Conservation (phyloP, 192 early-diverging fungal genomes). For the Gigaspora rosea region DNA sequence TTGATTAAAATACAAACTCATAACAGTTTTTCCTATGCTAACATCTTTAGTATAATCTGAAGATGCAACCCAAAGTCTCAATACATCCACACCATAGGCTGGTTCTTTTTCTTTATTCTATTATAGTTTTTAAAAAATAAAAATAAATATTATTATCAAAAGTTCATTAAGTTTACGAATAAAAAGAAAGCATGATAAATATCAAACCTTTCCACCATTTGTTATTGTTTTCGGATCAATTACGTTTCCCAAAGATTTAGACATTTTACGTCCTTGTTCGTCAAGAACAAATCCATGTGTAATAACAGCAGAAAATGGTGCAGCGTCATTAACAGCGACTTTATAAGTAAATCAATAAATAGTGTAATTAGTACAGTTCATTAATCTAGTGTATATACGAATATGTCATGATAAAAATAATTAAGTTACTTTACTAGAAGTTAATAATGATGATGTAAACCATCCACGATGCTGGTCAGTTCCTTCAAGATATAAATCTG, state of each 20-base stretch:
- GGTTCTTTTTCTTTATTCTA: conserved; percentile 65
- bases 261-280: conserved; percentile 79
- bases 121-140: conserved; percentile 58
- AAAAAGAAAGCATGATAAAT: background rate
- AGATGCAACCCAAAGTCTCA: conserved; percentile 75
- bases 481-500: conserved; percentile 77
- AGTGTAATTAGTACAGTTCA: background rate
- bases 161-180: conserved; percentile 44
- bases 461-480: conserved; percentile 84
- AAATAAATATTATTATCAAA: conserved; percentile 67
- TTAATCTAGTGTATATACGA: background rate
- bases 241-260: conserved; percentile 81
- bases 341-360: background rate
- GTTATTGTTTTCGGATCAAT: conserved; percentile 75
- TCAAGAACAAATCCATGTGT: conserved; percentile 80
- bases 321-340: conserved; percentile 65
- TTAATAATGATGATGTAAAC: conserved; percentile 83
- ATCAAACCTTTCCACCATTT: conserved; percentile 67
- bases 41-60: conserved; percentile 77
- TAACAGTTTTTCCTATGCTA: conserved; percentile 64
- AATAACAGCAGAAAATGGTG: conserved; percentile 69
- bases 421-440: conserved; percentile 48
- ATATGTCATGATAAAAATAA: background rate
- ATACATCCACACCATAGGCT: conserved; percentile 72
- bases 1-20: conserved; percentile 40